Conservation (phyloP, 257 asterid genomes). For the Forsythia suspensa region DNA sequence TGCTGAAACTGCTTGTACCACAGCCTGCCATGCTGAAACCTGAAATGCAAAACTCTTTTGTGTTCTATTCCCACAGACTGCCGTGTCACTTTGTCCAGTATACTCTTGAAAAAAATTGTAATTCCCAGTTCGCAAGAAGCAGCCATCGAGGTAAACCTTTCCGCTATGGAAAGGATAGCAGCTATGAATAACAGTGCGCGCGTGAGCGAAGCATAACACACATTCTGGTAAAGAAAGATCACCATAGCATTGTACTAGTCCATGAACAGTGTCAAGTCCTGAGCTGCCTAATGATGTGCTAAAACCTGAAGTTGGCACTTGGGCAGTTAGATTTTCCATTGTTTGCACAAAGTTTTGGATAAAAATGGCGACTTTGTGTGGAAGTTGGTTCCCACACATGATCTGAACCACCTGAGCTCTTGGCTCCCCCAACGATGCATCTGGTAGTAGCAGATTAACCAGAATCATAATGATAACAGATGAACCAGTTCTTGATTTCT, state of each 20-base stretch:
- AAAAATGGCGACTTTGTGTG: constrained; percentile 52
- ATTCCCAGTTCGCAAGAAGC: constrained; percentile 27
- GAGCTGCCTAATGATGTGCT: constrained; percentile 39
- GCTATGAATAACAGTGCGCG: constrained; percentile 11
- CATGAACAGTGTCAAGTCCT: constrained; percentile 19
- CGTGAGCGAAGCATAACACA: constrained; percentile 26
- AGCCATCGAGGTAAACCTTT: constrained; percentile 31
- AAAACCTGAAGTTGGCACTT: constrained; percentile 56
- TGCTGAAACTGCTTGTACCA: constrained; percentile 37
- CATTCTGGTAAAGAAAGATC: constrained; percentile 32
- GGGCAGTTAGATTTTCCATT: constrained; percentile 64
- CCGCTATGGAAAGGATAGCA: constrained; percentile 19
- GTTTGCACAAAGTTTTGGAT: constrained; percentile 65
- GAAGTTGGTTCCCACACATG: constrained; percentile 45
- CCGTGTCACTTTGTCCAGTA: constrained; percentile 42
- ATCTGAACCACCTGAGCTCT: constrained; percentile 38
- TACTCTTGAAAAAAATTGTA: constrained; percentile 25
- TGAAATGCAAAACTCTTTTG: constrained; percentile 30
- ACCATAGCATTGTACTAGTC: constrained; percentile 34
- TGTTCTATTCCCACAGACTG: constrained; percentile 56
- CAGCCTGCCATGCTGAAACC: constrained; percentile 37
- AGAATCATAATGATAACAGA: constrained; percentile 13
- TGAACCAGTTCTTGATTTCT: constrained; percentile 18
- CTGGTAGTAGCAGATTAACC: constrained; percentile 38
- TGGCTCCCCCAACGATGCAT: constrained; percentile 33